A percentile compares a stretch with the other conserved stretches of the same genome.
phyloP scores from a whole-genome alignment of 1,284 basidiomycete genomes.

The Puccinia brachypodii region DNA sequence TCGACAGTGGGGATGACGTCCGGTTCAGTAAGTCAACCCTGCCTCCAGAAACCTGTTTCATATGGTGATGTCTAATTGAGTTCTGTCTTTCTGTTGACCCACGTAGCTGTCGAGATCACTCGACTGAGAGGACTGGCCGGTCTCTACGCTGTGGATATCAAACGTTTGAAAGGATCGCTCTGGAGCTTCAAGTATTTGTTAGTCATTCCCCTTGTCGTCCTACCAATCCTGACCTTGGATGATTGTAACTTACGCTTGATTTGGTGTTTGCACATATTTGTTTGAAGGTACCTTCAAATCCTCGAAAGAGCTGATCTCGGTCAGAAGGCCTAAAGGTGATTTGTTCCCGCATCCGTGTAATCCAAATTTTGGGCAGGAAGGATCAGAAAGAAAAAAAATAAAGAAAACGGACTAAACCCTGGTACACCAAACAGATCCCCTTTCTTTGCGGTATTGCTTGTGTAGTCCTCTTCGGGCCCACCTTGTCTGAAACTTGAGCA shows the following conservation, averaged over 20 bases:
- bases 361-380: not conserved
- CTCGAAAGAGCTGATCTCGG: constrained; percentile 39
- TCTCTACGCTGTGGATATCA: constrained; percentile 70
- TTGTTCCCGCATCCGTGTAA: not conserved
- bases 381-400: too few relatives aligned
- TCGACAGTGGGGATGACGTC: constrained; percentile 87
- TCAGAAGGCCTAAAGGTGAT: constrained; percentile 4
- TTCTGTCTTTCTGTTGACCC: constrained; percentile 64
- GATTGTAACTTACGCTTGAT: not conserved
- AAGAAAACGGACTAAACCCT: too few relatives aligned
- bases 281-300: constrained; percentile 47
- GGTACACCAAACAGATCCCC: too few relatives aligned
- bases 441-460: too few relatives aligned
- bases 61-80: constrained; percentile 60
- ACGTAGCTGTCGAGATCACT: constrained; percentile 37
- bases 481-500: too few relatives aligned
- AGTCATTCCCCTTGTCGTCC: not conserved
- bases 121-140: constrained; percentile 31
- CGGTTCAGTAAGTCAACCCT: constrained; percentile 63
- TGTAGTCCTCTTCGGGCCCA: too few relatives aligned
- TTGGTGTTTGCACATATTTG: too few relatives aligned
- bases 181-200: constrained; percentile 76
- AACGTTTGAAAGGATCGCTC: constrained; percentile 84
- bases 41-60: constrained; percentile 53
- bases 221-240: not conserved